phyloP scores from a whole-genome alignment of 2,329 filamentous ascomycete species.

The Exophiala alcalophila region DNA sequence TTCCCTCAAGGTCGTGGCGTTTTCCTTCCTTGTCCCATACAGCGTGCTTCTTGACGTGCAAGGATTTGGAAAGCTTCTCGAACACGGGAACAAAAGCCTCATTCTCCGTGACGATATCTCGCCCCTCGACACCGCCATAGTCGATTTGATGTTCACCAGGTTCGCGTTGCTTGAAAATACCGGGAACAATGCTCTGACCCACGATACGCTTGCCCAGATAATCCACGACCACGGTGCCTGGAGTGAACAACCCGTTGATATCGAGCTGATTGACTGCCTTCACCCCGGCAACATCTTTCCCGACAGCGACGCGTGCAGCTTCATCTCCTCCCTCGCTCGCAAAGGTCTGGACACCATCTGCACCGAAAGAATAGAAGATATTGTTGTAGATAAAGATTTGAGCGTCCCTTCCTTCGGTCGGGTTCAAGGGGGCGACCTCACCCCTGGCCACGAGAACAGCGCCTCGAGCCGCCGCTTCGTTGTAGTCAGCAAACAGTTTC shows the following conservation, averaged over 20 bases:
- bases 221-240: conserved; percentile 93
- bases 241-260: conserved; percentile 89
- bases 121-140: conserved; percentile 96
- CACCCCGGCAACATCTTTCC: conserved; percentile 93
- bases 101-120: conserved; percentile 88
- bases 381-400: conserved; percentile 99
- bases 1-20: conserved; percentile 86
- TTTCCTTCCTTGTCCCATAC: conserved; percentile 98
- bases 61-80: conserved; percentile 81
- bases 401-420: conserved; percentile 85
- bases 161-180: conserved; percentile 98
- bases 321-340: conserved; percentile 95
- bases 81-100: conserved; percentile 81
- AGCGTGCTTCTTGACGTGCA: conserved; percentile 88
- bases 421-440: conserved; percentile 90
- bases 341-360: conserved; percentile 95
- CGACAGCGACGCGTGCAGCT: conserved; percentile 89
- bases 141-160: conserved; percentile 98
- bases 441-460: conserved; percentile 89
- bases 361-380: conserved; percentile 98
- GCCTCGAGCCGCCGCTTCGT: conserved; percentile 87
- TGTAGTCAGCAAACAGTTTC: conserved; percentile 97
- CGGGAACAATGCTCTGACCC: conserved; percentile 95
- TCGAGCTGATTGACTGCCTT: conserved; percentile 96
- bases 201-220: conserved; percentile 97